A percentile compares a stretch with the other conserved stretches of the same genome.
These are phyloP conservation scores for Neocucurbitaria cava DNA, from an alignment of 2,329 filamentous ascomycete species.

Conservation along the genomic window DNA sequence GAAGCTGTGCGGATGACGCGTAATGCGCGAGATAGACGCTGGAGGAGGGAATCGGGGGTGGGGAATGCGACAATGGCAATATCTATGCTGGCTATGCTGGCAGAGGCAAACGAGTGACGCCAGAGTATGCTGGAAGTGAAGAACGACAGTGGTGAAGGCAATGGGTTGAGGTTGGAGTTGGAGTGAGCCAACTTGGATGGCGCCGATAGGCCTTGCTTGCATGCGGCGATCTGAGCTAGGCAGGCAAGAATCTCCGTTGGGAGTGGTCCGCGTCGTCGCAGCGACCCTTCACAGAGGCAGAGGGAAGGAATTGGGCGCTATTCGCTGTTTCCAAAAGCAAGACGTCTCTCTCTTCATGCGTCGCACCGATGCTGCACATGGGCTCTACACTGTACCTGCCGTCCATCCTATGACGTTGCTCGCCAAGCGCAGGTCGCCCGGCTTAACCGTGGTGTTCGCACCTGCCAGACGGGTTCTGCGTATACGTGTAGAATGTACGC, in stretches of 20 bases:
- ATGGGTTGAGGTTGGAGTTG: constrained; percentile 1
- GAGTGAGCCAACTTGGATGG: constrained; percentile 13
- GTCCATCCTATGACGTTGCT: constrained; percentile 21
- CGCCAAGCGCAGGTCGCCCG: constrained; percentile 12
- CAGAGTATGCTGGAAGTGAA: constrained; percentile 22
- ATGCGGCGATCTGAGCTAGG: constrained; percentile 11
- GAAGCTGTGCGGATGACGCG: constrained; percentile 28
- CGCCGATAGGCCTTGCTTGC: constrained; percentile 11
- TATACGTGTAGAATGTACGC: background rate
- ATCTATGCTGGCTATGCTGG: constrained; percentile 21
- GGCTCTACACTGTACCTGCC: constrained; percentile 6
- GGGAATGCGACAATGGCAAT: constrained; percentile 28
- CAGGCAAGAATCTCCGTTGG: background rate
- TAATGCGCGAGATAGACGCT: constrained; percentile 29
- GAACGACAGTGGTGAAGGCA: constrained; percentile 16
- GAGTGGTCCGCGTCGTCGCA: background rate
- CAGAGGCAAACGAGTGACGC: constrained; percentile 29
- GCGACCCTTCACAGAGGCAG: background rate
- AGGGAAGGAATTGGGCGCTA: constrained; percentile 3
- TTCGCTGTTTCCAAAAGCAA: background rate
- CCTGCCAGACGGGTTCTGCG: background rate
- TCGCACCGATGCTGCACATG: background rate
- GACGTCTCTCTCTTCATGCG: too few relatives aligned
- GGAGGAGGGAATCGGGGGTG: constrained; percentile 18
- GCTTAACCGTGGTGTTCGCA: constrained; percentile 11